Percentiles rank a stretch among this genome's conserved stretches.
Evolutionary conservation across 1,284 basidiomycete genomes (phyloP).

Genomic region (Ceratobasidium sp.): DNA sequence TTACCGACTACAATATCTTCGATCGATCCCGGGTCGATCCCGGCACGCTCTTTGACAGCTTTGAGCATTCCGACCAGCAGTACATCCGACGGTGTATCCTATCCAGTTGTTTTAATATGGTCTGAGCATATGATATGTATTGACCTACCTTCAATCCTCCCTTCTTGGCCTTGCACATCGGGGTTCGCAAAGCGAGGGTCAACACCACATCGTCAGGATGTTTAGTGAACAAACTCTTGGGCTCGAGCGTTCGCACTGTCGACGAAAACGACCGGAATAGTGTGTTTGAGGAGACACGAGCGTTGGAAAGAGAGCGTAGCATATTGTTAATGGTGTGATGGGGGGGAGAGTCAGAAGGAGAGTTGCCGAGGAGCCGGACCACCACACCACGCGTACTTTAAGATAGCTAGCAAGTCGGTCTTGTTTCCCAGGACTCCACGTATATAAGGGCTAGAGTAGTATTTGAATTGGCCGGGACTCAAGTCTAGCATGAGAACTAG

Average conservation of each 20-base stretch:
- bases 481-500: constrained; percentile 12
- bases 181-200: constrained; percentile 81
- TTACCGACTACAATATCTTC: constrained; percentile 82
- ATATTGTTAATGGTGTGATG: not conserved
- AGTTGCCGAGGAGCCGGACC: constrained; percentile 29
- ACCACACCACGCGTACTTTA: constrained; percentile 31
- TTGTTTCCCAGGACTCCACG: not conserved
- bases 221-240: constrained; percentile 50
- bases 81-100: constrained; percentile 73
- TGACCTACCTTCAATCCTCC: constrained; percentile 67
- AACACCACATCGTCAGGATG: constrained; percentile 83
- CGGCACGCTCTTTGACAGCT: constrained; percentile 58
- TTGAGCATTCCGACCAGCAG: constrained; percentile 72
- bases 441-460: not conserved
- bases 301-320: constrained; percentile 6
- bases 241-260: constrained; percentile 24
- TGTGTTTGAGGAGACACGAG: not conserved
- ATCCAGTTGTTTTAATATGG: not conserved
- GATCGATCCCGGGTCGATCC: constrained; percentile 64
- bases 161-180: constrained; percentile 77
- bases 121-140: not conserved
- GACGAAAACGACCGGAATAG: constrained; percentile 19
- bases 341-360: not conserved
- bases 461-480: not conserved
- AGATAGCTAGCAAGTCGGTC: not conserved